Percentiles rank a stretch among this genome's conserved stretches.
Evolutionary conservation across 371 early-diverging fungal species (phyloP).

Genomic region (Actinomortierella wolfii): DNA sequence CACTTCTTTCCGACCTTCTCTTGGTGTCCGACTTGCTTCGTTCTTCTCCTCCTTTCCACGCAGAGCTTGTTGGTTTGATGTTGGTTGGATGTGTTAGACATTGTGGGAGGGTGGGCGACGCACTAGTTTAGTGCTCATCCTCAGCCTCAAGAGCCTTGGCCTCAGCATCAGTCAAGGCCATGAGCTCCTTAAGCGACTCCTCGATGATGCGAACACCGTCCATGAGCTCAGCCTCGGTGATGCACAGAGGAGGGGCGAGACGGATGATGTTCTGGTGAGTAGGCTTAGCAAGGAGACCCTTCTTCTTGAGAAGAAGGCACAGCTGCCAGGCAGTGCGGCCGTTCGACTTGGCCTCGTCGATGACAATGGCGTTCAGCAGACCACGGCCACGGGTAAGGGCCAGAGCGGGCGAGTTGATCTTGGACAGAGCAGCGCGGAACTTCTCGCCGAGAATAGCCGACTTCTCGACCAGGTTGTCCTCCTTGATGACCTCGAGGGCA

Average conservation of each 20-base stretch:
- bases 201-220: constrained; percentile 85
- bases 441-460: constrained; percentile 76
- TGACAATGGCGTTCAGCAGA: constrained; percentile 94
- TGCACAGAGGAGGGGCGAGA: constrained; percentile 93
- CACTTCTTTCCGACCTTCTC: too few species aligned
- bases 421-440: constrained; percentile 78
- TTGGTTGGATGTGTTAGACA: too few species aligned
- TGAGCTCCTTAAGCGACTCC: constrained; percentile 71
- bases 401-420: constrained; percentile 79
- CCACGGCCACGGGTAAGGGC: constrained; percentile 89
- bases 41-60: too few species aligned
- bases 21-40: too few species aligned
- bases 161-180: constrained; percentile 58
- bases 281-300: constrained; percentile 96
- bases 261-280: constrained; percentile 99
- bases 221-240: constrained; percentile 87
- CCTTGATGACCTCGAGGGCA: constrained; percentile 92
- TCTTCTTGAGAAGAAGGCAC: constrained; percentile 89
- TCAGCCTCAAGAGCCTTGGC: constrained; percentile 47
- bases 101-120: not conserved
- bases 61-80: too few species aligned
- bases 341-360: constrained; percentile 81
- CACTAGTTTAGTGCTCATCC: constrained; percentile 42
- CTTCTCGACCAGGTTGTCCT: constrained; percentile 88
- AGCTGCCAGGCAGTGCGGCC: constrained; percentile 96